Conservation (phyloP, 139 green algal species). For the Gonium pectorale region DNA sequence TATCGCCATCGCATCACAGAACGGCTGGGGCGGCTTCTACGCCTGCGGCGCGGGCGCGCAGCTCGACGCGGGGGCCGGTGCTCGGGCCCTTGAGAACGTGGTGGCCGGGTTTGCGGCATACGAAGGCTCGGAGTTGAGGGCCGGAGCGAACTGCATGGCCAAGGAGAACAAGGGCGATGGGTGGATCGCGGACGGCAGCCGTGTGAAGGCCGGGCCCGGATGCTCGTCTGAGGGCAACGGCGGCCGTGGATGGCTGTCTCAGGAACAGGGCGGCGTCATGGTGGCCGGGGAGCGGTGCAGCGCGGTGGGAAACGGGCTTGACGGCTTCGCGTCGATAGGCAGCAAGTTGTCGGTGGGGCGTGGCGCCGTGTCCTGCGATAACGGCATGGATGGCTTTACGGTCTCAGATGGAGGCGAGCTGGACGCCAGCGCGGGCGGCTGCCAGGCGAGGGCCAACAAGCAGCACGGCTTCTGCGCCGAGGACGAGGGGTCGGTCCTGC, state of each 20-base stretch:
- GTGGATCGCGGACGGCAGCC: background rate
- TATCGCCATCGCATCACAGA: background rate
- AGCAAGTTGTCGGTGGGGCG: background rate
- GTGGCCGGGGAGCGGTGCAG: background rate
- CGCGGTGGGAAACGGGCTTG: background rate
- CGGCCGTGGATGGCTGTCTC: background rate
- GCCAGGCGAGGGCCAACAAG: background rate
- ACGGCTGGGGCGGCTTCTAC: conserved; percentile 1
- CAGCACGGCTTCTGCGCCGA: conserved; percentile 22
- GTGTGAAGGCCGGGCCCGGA: background rate
- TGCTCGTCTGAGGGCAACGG: background rate
- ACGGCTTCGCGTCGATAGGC: background rate
- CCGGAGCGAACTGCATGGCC: background rate
- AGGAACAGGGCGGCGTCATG: background rate
- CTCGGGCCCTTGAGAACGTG: background rate
- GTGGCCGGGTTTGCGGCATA: background rate
- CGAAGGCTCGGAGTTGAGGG: background rate
- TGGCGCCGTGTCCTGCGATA: background rate
- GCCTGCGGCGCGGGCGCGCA: background rate
- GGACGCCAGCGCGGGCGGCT: background rate
- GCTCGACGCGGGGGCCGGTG: background rate
- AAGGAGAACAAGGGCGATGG: background rate
- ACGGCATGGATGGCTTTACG: background rate
- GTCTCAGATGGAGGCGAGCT: background rate
- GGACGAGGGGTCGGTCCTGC: background rate